Evolutionary conservation across 371 early-diverging fungal genomes (phyloP), one percentile per base, ranked within the genome.

Genomic region (Caulochytrium protostelioides): DNA sequence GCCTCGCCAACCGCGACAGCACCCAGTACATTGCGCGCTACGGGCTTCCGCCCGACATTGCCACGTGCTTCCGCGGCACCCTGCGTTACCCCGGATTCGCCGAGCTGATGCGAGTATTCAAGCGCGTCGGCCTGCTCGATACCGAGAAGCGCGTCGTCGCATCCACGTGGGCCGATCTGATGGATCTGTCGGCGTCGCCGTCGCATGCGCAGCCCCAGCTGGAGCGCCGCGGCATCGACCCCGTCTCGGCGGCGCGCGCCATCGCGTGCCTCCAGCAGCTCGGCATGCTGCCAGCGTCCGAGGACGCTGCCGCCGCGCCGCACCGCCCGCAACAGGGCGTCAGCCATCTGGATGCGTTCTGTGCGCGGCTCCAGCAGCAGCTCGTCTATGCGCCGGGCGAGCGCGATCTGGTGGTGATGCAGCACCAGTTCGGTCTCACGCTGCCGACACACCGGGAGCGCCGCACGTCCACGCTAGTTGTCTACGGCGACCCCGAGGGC

Each of bases 341-440:
- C 29, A 76, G 71, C 44, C 61, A 75, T 38, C 64, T 97, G 21
- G 97, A 97, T 52, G 80, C 83, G 8, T 72, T 94, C 46, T 92
- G 94, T 58, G 83, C 83, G 5, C 77, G 82, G n/a, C 66, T 97
- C 32, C 84, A 92, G 59, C 67, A 75, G 26, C 82, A 82, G 62
- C 78, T 94, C 68, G 72, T 79, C 50, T 97, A 92, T 46, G 75
- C 54, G 27, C 64, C 72, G 41, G 75, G 72, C 30, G 97, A 97
- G 57, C 74, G 95, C 30, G 97, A 97, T 59, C 76, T 92, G 78
- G 84, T 92, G 30, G 70, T 81, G 44, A 72, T 97, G 60, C 86
- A 87, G 60, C 91, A 90, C 59, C 89, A 89, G 21, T 25, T 15
- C 30, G 30, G 18, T 16, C 20, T 13, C 13, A 13, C 6, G 16